phyloP scores from a whole-genome alignment of 805 yeast genomes.

The Pichia manshurica region DNA sequence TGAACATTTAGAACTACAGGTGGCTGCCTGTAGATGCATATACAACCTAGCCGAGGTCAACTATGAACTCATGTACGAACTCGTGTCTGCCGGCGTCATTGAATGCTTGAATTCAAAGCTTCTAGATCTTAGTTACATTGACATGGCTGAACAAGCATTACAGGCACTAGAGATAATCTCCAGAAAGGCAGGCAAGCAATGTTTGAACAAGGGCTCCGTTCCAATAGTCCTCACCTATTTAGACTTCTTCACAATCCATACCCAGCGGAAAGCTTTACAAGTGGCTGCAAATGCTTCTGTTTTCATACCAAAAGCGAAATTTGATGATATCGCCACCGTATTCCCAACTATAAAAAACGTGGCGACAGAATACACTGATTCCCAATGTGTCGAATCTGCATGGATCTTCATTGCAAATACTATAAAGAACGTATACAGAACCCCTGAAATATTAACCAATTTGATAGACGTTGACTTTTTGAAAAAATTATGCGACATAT shows the following conservation, averaged over 20 bases:
- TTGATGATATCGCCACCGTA: conserved; percentile 46
- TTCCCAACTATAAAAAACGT: conserved; percentile 57
- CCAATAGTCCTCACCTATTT: conserved; percentile 62
- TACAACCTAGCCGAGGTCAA: conserved; percentile 75
- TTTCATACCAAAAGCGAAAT: conserved; percentile 38
- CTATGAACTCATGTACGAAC: conserved; percentile 54
- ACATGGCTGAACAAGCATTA: conserved; percentile 85
- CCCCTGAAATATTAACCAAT: conserved; percentile 41
- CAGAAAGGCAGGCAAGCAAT: conserved; percentile 42
- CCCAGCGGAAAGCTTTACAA: conserved; percentile 74
- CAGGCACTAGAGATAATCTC: conserved; percentile 69
- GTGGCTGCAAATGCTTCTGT: conserved; percentile 69
- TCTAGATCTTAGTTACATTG: conserved; percentile 74
- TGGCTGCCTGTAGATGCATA: conserved; percentile 78
- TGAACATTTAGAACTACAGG: conserved; percentile 71
- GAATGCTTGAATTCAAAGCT: conserved; percentile 61
- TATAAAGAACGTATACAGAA: conserved; percentile 41
- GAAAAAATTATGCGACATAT: conserved; percentile 23
- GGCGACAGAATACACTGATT: conserved; percentile 50
- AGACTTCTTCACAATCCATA: conserved; percentile 85
- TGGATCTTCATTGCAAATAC: conserved; percentile 61
- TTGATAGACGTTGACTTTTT: conserved; percentile 36
- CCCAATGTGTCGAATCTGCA: conserved; percentile 53
- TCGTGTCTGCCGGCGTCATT: conserved; percentile 61
- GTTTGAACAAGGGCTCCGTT: conserved; percentile 57